Evolutionary conservation across 2,329 filamentous ascomycete species (phyloP).

Genomic region (Whalleya microplaca): DNA sequence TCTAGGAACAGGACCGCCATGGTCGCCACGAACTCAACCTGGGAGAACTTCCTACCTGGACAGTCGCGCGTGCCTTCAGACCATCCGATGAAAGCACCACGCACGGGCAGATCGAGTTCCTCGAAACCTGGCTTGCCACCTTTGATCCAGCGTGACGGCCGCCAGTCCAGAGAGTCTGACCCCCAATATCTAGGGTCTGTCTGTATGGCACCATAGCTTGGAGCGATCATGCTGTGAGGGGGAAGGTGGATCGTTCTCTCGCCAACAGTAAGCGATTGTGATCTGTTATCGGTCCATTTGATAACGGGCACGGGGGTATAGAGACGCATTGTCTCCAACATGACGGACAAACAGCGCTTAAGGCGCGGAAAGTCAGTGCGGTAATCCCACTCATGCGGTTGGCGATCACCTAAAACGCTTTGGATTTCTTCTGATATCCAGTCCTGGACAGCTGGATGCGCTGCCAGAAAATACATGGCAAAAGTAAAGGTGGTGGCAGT

Average conservation of each 20-base stretch:
- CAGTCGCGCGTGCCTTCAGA: slow-evolving; percentile 37
- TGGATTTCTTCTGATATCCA: slow-evolving; percentile 47
- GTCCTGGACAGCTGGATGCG: slow-evolving; percentile 46
- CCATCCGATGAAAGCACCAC: slow-evolving; percentile 33
- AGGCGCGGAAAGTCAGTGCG: slow-evolving; percentile 43
- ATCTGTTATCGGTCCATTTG: slow-evolving; percentile 24
- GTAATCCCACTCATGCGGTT: slow-evolving; percentile 39
- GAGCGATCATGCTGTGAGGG: slow-evolving; percentile 25
- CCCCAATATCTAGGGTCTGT: slow-evolving; percentile 35
- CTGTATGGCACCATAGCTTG: slow-evolving; percentile 29
- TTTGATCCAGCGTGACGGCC: slow-evolving; percentile 32
- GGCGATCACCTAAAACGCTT: slow-evolving; percentile 25
- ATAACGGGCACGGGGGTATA: slow-evolving; percentile 37
- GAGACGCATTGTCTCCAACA: slow-evolving; percentile 47
- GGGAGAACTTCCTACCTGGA: slow-evolving; percentile 38
- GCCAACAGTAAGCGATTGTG: slow-evolving; percentile 19
- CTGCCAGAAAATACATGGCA: slow-evolving; percentile 46
- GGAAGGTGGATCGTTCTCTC: slow-evolving; percentile 25
- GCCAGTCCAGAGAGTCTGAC: slow-evolving; percentile 27
- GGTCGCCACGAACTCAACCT: slow-evolving; percentile 26
- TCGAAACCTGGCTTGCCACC: slow-evolving; percentile 6
- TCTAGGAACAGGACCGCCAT: slow-evolving; percentile 2
- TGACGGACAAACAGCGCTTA: slow-evolving; percentile 41
- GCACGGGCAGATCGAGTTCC: slow-evolving; percentile 16
- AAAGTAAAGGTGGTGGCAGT: slow-evolving; percentile 49